These are phyloP conservation scores for Coprinellus aureogranulatus DNA, from an alignment of 768 basidiomycete species.

Conservation along the genomic window DNA sequence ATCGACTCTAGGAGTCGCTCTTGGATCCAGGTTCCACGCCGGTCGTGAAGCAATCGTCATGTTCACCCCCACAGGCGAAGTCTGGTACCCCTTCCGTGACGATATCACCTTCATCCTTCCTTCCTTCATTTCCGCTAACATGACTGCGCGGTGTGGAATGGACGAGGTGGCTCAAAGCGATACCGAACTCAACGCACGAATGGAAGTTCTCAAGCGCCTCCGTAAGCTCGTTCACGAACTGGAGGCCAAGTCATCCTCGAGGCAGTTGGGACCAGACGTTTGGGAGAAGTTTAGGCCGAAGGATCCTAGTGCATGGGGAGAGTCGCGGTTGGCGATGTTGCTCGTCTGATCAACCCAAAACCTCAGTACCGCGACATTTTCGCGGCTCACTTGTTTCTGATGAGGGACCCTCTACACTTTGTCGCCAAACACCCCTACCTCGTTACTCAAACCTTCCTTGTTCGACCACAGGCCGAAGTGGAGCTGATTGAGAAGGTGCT, in stretches of 20 bases:
- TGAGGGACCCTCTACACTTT: conserved; percentile 53
- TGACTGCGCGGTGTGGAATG: conserved; percentile 49
- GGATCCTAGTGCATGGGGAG: conserved; percentile 52
- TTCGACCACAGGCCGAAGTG: conserved; percentile 63
- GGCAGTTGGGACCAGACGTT: conserved; percentile 30
- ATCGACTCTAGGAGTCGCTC: conserved; percentile 26
- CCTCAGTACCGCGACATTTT: conserved; percentile 36
- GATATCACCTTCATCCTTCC: conserved; percentile 67
- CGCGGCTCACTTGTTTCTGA: conserved; percentile 65
- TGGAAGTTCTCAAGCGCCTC: conserved; percentile 60
- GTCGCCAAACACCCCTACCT: conserved; percentile 49
- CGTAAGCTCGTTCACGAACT: conserved; percentile 50
- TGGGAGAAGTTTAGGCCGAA: conserved; percentile 47
- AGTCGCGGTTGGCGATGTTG: conserved; percentile 55
- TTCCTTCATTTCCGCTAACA: conserved; percentile 44
- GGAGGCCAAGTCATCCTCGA: conserved; percentile 35
- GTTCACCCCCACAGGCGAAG: conserved; percentile 50
- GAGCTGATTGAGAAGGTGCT: conserved; percentile 47
- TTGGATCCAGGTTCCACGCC: conserved; percentile 21
- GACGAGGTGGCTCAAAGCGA: conserved; percentile 24
- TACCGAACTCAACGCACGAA: conserved; percentile 54
- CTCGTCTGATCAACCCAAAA: conserved; percentile 37
- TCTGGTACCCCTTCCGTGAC: conserved; percentile 44
- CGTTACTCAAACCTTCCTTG: conserved; percentile 48
- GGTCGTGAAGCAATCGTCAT: conserved; percentile 14